Evolutionary conservation across 345 rosid species (phyloP), one percentile per base, ranked within the genome.

Genomic region (Lumnitzera littorea): DNA sequence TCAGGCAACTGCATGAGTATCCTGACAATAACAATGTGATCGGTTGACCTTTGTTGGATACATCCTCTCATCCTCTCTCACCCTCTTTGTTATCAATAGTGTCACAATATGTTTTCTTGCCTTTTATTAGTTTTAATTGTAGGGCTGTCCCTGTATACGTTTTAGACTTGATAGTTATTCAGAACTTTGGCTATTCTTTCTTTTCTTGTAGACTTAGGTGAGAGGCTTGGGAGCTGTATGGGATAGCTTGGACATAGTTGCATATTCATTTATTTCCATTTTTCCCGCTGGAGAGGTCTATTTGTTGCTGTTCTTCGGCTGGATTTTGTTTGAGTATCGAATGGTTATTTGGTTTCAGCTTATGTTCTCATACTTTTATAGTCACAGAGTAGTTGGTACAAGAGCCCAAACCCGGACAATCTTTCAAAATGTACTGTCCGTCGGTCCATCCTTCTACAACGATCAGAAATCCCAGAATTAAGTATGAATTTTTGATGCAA

Each of bases 1-100:
- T 76, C 91, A 78, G 70, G 86, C 74, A 58, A 84, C 81, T 66
- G 88, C 69, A 60, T 68, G 72, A 85, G 82, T 46, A 29, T 23
- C 61, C 23, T 50, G 24, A 43, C 49, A 13, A 20, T 54, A 27
- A 46, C 58, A 54, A 5, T 12, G 59, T 46, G 53, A 17, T 54
- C 23, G 24, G 12, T 48, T 54, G 16, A 43, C 50, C 51, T 25
- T 53, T 17, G 25, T 50, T 27, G 64, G 55, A 31, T 61, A 29
- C 50, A 36, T n/a, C 16, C 50, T 50, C 31, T 53, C 56, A 48
- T 23, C 24, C 47, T 46, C 47, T 46, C 41, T 23, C 62, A 36
- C 52, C 43, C 27, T 63, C 50, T 63, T 53, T 36, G 11, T 36
- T 9, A 36, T 36, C 43, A 36, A 36, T 36, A 36, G 43, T 36